Evolutionary conservation across 2,329 filamentous ascomycete species (phyloP).

Genomic region (Orbilia blumenaviensis): DNA sequence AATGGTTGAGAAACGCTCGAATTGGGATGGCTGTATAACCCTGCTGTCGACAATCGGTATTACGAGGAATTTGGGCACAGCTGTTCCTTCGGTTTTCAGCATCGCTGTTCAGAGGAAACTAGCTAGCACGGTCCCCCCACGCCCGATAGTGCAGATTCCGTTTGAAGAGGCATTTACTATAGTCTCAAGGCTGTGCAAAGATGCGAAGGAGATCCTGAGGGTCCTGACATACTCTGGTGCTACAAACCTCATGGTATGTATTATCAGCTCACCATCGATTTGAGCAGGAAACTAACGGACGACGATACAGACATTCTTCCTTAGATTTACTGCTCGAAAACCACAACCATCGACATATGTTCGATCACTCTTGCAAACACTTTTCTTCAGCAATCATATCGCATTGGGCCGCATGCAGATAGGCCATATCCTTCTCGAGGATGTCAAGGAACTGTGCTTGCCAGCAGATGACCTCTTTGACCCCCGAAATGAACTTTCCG

Average conservation of each 20-base stretch:
- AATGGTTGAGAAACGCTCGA: constrained; percentile 59
- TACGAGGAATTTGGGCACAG: constrained; percentile 70
- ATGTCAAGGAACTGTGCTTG: constrained; percentile 79
- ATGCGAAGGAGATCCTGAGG: constrained; percentile 74
- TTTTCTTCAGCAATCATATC: constrained; percentile 77
- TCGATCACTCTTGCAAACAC: constrained; percentile 78
- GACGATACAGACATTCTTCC: constrained; percentile 55
- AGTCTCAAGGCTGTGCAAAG: constrained; percentile 75
- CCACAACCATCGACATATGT: constrained; percentile 86
- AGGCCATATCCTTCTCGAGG: constrained; percentile 79
- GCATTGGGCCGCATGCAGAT: constrained; percentile 75
- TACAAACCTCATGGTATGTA: constrained; percentile 73
- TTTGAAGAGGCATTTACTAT: constrained; percentile 76
- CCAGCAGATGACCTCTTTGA: constrained; percentile 77
- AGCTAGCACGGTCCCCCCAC: constrained; percentile 90
- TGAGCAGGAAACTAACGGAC: constrained; percentile 7
- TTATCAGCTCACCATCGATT: not conserved
- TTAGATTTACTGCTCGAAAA: constrained; percentile 64
- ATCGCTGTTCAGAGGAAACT: constrained; percentile 88
- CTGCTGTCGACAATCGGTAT: constrained; percentile 68
- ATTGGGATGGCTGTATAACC: constrained; percentile 62
- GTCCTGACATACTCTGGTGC: constrained; percentile 74
- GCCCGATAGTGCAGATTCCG: constrained; percentile 82
- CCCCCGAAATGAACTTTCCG: constrained; percentile 77
- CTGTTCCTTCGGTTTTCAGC: constrained; percentile 83